Conservation (phyloP, 2,329 filamentous ascomycete species). For the Pyricularia sp. region DNA sequence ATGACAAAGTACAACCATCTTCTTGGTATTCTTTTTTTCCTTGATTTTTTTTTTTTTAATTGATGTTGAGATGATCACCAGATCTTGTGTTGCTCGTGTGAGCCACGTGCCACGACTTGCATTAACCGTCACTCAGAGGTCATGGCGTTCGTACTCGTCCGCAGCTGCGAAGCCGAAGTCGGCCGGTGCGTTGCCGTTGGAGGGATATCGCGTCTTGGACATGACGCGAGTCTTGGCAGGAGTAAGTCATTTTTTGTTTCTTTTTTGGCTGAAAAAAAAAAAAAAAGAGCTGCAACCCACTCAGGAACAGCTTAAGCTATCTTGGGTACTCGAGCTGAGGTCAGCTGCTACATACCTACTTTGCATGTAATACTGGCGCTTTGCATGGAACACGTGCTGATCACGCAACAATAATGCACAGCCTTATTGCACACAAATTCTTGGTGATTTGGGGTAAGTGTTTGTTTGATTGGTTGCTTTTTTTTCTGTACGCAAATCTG, state of each 20-base stretch:
- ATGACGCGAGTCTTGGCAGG: conserved; percentile 95
- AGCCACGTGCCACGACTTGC: neutral
- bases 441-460: conserved; percentile 84
- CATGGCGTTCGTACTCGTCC: neutral
- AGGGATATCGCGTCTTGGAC: conserved; percentile 80
- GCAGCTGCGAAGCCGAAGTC: neutral
- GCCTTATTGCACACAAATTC: conserved; percentile 95
- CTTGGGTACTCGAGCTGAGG: neutral
- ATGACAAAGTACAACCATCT: neutral
- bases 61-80: neutral
- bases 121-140: neutral
- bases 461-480: neutral
- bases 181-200: conserved; percentile 44
- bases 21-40: neutral
- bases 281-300: neutral
- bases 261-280: no score
- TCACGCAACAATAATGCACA: conserved; percentile 21
- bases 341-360: neutral
- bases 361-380: neutral
- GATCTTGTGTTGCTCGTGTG: neutral
- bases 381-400: neutral
- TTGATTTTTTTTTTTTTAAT: neutral
- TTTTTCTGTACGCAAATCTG: neutral
- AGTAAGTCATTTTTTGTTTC: conserved; percentile 37
- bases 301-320: neutral